These are phyloP conservation scores for Pseudozyma thailandica DNA, from an alignment of 1,284 basidiomycete genomes.

Conservation along the genomic window DNA sequence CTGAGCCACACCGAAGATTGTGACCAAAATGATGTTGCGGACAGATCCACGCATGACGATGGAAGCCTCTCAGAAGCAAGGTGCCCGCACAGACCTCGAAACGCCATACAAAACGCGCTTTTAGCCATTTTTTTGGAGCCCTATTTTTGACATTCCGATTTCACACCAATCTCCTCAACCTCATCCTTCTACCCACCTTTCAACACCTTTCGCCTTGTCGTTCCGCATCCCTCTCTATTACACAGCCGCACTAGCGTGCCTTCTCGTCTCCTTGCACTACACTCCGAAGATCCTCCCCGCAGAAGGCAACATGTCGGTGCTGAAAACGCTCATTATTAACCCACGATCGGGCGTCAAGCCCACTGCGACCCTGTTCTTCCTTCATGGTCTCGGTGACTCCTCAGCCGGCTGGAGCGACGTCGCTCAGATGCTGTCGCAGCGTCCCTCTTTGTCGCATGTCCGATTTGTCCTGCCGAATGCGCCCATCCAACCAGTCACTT, in stretches of 20 bases:
- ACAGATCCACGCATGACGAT: no score
- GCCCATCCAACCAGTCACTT: conserved; percentile 64
- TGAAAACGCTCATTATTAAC: conserved; percentile 64
- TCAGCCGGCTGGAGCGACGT: conserved; percentile 65
- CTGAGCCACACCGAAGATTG: no score
- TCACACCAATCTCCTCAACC: conserved; percentile 1
- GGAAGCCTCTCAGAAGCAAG: no score
- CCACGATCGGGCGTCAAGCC: conserved; percentile 57
- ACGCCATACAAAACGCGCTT: neutral
- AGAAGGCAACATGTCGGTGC: conserved; percentile 42
- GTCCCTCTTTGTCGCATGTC: conserved; percentile 61
- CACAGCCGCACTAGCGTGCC: conserved; percentile 10
- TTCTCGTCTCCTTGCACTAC: conserved; percentile 10
- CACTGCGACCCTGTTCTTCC: conserved; percentile 63
- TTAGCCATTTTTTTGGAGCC: neutral
- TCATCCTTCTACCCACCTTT: neutral
- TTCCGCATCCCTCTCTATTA: conserved; percentile 4
- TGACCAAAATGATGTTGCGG: no score
- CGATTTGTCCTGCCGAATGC: conserved; percentile 67
- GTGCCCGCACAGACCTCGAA: conserved; percentile 8
- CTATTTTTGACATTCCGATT: neutral
- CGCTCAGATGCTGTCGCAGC: conserved; percentile 62
- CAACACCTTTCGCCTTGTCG: conserved; percentile 3
- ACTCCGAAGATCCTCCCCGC: conserved; percentile 1
- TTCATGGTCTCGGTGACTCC: conserved; percentile 66